Percentiles rank a stretch among this genome's conserved stretches.
phyloP scores from a whole-genome alignment of 257 asterid genomes.

The Avicennia marina region DNA sequence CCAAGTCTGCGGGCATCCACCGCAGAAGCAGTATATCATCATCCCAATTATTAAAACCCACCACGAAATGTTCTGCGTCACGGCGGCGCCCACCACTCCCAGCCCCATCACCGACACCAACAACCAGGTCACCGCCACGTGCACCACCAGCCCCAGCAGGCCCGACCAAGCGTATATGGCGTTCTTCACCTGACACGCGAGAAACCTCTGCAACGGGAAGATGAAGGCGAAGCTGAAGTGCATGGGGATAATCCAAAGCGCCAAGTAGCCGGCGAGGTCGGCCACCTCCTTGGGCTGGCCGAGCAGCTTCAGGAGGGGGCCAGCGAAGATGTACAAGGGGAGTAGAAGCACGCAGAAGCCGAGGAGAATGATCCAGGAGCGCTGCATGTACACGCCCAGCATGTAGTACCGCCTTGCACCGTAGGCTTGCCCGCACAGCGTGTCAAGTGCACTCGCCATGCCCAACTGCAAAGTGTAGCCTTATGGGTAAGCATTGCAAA shows the following conservation, averaged over 20 bases:
- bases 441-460: slow-evolving; percentile 39
- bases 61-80: slow-evolving; percentile 51
- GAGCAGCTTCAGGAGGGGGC: slow-evolving; percentile 15
- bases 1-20: slow-evolving; percentile 67
- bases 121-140: slow-evolving; percentile 36
- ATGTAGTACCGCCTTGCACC: slow-evolving; percentile 31
- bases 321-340: slow-evolving; percentile 31
- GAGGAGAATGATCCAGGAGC: slow-evolving; percentile 30
- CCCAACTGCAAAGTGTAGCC: slow-evolving; percentile 34
- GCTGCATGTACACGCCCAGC: slow-evolving; percentile 31
- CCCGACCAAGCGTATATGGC: slow-evolving; percentile 30
- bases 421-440: slow-evolving; percentile 34
- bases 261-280: slow-evolving; percentile 31
- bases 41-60: slow-evolving; percentile 39
- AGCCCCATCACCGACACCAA: slow-evolving; percentile 31
- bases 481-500: no score
- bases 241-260: slow-evolving; percentile 30
- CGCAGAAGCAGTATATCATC: slow-evolving; percentile 37
- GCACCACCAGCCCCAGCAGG: slow-evolving; percentile 36
- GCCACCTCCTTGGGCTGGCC: slow-evolving; percentile 33
- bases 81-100: slow-evolving; percentile 44
- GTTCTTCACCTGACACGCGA: slow-evolving; percentile 63
- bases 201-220: slow-evolving; percentile 35
- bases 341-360: slow-evolving; percentile 18
- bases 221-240: slow-evolving; percentile 33